phyloP scores from a whole-genome alignment of 768 basidiomycete genomes.

The Asterophora lycoperdoides region DNA sequence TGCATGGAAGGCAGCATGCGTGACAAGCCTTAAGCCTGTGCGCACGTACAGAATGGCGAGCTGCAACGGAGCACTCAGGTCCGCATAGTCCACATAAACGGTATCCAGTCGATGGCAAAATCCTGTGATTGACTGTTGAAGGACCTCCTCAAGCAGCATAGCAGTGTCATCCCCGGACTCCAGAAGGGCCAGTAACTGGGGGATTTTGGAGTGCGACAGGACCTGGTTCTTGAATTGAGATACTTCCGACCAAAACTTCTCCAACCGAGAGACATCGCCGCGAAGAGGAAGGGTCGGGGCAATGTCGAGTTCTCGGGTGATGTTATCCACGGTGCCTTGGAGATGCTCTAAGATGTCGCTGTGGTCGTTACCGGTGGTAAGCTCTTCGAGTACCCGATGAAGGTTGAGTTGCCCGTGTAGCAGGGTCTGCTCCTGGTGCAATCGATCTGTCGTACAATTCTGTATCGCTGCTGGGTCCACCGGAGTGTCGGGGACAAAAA shows the following conservation, averaged over 20 bases:
- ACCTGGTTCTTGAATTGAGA: slow-evolving; percentile 67
- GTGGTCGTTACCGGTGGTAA: slow-evolving; percentile 49
- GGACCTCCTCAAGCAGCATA: slow-evolving; percentile 54
- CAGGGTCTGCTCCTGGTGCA: slow-evolving; percentile 34
- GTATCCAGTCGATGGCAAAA: slow-evolving; percentile 70
- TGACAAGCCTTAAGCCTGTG: slow-evolving; percentile 63
- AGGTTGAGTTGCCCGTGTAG: slow-evolving; percentile 48
- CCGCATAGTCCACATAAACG: slow-evolving; percentile 65
- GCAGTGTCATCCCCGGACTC: slow-evolving; percentile 33
- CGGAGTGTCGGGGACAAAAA: slow-evolving; percentile 80
- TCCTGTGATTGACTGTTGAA: slow-evolving; percentile 76
- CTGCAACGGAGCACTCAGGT: slow-evolving; percentile 65
- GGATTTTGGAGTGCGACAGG: slow-evolving; percentile 43
- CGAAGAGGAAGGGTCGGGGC: slow-evolving; percentile 29
- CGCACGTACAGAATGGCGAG: slow-evolving; percentile 62
- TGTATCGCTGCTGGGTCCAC: slow-evolving; percentile 80
- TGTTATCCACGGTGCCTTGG: slow-evolving; percentile 25
- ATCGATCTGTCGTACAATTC: slow-evolving; percentile 40
- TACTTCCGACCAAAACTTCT: slow-evolving; percentile 73
- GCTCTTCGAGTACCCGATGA: slow-evolving; percentile 50
- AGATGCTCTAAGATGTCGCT: slow-evolving; percentile 51
- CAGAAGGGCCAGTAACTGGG: slow-evolving; percentile 41
- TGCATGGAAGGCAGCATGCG: slow-evolving; percentile 17
- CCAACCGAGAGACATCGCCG: slow-evolving; percentile 44
- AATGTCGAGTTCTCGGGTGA: slow-evolving; percentile 23